Conservation (phyloP, 345 rosid species). For the Citrus sinensis region DVS_A1.0 CM039164.1:24818001-24818500, state of each 20-base stretch:
- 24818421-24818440: no score
- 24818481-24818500: no score
- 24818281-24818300: constrained; percentile 21
- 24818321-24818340: no score
- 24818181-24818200: constrained; percentile 28
- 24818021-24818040: neutral
- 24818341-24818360: no score
- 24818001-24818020: neutral
- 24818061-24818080: constrained; percentile 15
- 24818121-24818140: neutral
- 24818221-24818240: constrained; percentile 19
- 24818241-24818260: constrained; percentile 18
- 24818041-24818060: neutral
- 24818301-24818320: neutral
- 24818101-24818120: neutral
- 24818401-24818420: no score
- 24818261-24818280: constrained; percentile 9
- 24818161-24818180: constrained; percentile 8
- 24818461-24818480: no score
- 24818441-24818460: no score
- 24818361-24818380: no score
- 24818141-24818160: neutral
- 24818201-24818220: constrained; percentile 7
- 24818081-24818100: constrained; percentile 23
- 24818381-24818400: no score